These are phyloP conservation scores for Escallonia herrerae DNA, from an alignment of 129 eudicot genomes.

Conservation along the genomic window DNA sequence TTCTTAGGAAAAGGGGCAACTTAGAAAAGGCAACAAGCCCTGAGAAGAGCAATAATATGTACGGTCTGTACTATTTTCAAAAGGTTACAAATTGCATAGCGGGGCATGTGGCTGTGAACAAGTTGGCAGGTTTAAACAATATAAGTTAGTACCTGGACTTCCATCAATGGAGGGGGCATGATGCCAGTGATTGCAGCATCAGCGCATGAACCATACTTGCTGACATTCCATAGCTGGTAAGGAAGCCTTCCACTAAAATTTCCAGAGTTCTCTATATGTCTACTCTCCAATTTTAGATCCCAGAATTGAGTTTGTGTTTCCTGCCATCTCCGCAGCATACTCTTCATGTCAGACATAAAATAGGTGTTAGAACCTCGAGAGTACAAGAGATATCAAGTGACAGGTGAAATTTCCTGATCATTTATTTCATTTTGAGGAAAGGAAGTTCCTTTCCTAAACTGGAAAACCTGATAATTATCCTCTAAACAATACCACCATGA, in stretches of 20 bases:
- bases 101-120: neutral
- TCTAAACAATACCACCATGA: too few species aligned
- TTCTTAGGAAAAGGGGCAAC: too few species aligned
- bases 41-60: too few species aligned
- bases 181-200: constrained; percentile 96
- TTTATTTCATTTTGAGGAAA: too few species aligned
- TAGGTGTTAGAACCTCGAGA: neutral
- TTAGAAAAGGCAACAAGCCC: too few species aligned
- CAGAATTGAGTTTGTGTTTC: constrained; percentile 49
- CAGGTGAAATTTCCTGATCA: too few species aligned
- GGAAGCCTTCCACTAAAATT: too few species aligned
- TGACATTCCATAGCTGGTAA: constrained; percentile 95
- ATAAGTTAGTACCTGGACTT: constrained; percentile 55
- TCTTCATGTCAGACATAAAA: constrained; percentile 42
- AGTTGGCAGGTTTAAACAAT: neutral
- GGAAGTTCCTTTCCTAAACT: too few species aligned
- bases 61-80: too few species aligned
- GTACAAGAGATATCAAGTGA: too few species aligned
- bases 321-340: constrained; percentile 65
- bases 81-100: too few species aligned
- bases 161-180: constrained; percentile 95
- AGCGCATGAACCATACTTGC: constrained; percentile 76
- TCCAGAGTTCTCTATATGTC: constrained; percentile 42
- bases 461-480: too few species aligned
- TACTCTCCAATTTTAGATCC: constrained; percentile 39